phyloP scores from a whole-genome alignment of 225 moss, liverwort and hornwort species.

The Pseudisothecium myosuroides region DNA sequence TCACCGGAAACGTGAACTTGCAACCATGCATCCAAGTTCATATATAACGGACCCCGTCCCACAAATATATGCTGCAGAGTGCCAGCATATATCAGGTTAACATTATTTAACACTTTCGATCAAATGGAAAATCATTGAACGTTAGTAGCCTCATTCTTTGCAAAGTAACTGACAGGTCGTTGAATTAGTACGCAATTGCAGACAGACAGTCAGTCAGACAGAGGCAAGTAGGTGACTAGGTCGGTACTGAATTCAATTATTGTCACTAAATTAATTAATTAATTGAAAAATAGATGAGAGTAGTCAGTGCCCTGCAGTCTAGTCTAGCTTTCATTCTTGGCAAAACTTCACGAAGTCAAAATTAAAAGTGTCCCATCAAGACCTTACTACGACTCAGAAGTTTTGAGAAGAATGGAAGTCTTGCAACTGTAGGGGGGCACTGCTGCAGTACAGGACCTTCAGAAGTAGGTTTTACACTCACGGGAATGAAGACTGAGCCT shows the following conservation, averaged over 20 bases:
- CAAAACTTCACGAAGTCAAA: slow-evolving; percentile 41
- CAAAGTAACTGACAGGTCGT: not conserved
- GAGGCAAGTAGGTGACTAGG: not conserved
- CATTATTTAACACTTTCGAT: not conserved
- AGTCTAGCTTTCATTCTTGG: slow-evolving; percentile 26
- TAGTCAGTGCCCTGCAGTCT: not conserved
- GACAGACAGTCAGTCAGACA: not conserved
- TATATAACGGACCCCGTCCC: not conserved
- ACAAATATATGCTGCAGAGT: not conserved
- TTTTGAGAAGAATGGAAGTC: slow-evolving; percentile 44
- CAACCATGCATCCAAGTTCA: not conserved
- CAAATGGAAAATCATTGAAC: not conserved
- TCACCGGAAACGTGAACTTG: slow-evolving; percentile 25
- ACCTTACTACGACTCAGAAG: slow-evolving; percentile 26
- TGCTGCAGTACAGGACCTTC: not conserved
- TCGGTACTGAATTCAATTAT: not conserved
- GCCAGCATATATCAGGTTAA: not conserved
- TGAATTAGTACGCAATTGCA: not conserved
- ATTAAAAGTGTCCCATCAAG: not conserved
- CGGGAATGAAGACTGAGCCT: not conserved
- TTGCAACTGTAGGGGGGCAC: not conserved
- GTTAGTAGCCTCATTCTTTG: not conserved
- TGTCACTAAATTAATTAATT: not conserved
- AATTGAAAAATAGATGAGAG: not conserved
- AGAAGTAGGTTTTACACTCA: not conserved